A percentile compares a stretch with the other conserved stretches of the same genome.
These are phyloP conservation scores for Meira miltonrushii DNA, from an alignment of 1,284 basidiomycete genomes.

Conservation along the genomic window DNA sequence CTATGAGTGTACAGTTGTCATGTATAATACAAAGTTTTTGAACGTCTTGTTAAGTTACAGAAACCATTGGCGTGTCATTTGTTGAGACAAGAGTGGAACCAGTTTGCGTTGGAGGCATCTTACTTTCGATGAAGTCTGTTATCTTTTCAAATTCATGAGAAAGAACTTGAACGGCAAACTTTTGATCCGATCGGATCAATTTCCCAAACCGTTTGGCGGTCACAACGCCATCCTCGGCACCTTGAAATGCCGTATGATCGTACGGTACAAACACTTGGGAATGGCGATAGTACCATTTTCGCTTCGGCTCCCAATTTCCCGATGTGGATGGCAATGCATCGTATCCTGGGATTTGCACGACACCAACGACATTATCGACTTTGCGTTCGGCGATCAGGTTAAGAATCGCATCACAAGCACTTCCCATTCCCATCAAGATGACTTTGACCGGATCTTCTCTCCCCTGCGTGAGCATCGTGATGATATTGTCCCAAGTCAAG, in stretches of 20 bases:
- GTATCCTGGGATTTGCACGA: constrained; percentile 5
- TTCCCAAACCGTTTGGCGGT: constrained; percentile 7
- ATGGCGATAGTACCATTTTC: constrained; percentile 8
- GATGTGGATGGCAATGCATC: background rate
- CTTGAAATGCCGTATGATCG: constrained; percentile 16
- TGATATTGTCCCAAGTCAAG: constrained; percentile 93
- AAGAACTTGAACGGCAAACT: no score
- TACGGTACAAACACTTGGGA: constrained; percentile 21
- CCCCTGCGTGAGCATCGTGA: constrained; percentile 45
- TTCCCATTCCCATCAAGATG: constrained; percentile 79
- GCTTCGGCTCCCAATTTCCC: background rate
- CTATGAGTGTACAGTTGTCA: no score
- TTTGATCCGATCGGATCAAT: background rate
- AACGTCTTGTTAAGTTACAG: no score
- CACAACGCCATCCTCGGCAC: background rate
- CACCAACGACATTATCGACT: background rate
- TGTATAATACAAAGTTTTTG: no score
- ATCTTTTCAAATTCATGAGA: no score
- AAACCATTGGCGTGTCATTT: no score
- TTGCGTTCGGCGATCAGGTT: constrained; percentile 67
- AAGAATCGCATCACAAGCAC: constrained; percentile 70
- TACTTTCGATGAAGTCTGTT: no score
- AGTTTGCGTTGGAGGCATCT: no score
- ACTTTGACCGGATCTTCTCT: constrained; percentile 58
- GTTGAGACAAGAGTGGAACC: no score